phyloP scores from a whole-genome alignment of 345 rosid genomes.

The Melastoma malabathricum region DNA sequence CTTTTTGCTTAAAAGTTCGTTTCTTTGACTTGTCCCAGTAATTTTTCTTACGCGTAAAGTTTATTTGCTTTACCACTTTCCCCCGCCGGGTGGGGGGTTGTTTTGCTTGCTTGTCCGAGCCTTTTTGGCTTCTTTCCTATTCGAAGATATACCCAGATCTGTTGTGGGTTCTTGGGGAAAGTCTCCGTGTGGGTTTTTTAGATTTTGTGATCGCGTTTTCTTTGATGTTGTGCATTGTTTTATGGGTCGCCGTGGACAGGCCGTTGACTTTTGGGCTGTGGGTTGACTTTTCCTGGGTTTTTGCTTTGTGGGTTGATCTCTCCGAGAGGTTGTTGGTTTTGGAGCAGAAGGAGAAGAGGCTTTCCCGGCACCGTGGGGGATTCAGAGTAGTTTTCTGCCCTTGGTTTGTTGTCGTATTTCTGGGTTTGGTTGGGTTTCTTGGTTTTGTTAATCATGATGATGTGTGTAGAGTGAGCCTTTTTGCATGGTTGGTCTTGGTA shows the following conservation, averaged over 20 bases:
- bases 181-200: too few relatives aligned
- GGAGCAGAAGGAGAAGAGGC: too few relatives aligned
- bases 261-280: conserved; percentile 1
- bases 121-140: neutral
- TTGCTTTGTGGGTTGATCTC: neutral
- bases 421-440: too few relatives aligned
- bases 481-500: too few relatives aligned
- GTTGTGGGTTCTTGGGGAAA: neutral
- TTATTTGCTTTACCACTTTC: neutral
- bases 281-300: conserved; percentile 5
- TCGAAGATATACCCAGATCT: neutral
- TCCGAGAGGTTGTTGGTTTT: neutral
- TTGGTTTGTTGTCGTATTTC: too few relatives aligned
- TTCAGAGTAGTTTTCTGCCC: neutral
- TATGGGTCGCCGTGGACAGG: too few relatives aligned
- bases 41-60: neutral
- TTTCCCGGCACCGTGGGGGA: neutral
- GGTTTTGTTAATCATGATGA: too few relatives aligned
- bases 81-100: neutral
- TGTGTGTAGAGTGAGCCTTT: too few relatives aligned
- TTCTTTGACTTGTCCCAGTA: too few relatives aligned
- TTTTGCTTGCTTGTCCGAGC: neutral
- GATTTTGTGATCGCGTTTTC: too few relatives aligned
- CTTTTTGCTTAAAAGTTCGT: too few relatives aligned
- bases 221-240: too few relatives aligned